Evolutionary conservation across 2,329 filamentous ascomycete species (phyloP).

Genomic region (Alternaria dauci): DNA sequence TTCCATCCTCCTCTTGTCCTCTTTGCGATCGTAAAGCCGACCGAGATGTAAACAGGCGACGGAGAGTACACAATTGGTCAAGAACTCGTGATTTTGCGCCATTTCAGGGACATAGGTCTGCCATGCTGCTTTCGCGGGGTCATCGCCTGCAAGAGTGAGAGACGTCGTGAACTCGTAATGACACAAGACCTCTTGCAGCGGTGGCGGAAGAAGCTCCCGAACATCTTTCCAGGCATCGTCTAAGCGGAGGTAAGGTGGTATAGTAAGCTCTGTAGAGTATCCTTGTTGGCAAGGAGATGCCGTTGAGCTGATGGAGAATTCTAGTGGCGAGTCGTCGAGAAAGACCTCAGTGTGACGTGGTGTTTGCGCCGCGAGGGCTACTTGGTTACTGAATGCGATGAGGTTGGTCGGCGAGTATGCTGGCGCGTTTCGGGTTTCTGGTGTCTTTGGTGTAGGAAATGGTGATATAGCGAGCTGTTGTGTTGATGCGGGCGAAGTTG

Average conservation of each 20-base stretch:
- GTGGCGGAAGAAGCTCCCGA: slow-evolving; percentile 33
- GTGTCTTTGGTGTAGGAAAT: slow-evolving; percentile 9
- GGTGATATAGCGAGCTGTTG: slow-evolving; percentile 6
- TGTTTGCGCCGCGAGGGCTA: slow-evolving; percentile 18
- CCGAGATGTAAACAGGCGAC: slow-evolving; percentile 58
- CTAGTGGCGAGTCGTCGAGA: slow-evolving; percentile 6
- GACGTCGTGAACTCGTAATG: slow-evolving; percentile 48
- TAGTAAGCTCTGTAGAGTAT: slow-evolving; percentile 19
- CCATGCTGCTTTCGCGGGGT: slow-evolving; percentile 46
- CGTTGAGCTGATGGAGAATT: neutral
- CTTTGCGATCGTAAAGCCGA: slow-evolving; percentile 44
- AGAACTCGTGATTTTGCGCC: slow-evolving; percentile 54
- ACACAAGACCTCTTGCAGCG: slow-evolving; percentile 38
- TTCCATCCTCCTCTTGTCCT: slow-evolving; percentile 36
- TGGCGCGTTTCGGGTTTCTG: neutral
- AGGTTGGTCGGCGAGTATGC: slow-evolving; percentile 11
- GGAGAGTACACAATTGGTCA: slow-evolving; percentile 57
- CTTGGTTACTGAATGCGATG: slow-evolving; percentile 11
- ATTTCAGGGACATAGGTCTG: slow-evolving; percentile 46
- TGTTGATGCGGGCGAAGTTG: slow-evolving; percentile 16
- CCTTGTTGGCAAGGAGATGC: neutral
- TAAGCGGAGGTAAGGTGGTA: slow-evolving; percentile 34
- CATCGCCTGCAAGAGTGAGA: slow-evolving; percentile 40
- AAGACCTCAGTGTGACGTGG: slow-evolving; percentile 21
- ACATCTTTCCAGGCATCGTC: slow-evolving; percentile 43